Evolutionary conservation across 805 yeast genomes (phyloP).

Genomic region (Cyberlindnera veronae): DNA sequence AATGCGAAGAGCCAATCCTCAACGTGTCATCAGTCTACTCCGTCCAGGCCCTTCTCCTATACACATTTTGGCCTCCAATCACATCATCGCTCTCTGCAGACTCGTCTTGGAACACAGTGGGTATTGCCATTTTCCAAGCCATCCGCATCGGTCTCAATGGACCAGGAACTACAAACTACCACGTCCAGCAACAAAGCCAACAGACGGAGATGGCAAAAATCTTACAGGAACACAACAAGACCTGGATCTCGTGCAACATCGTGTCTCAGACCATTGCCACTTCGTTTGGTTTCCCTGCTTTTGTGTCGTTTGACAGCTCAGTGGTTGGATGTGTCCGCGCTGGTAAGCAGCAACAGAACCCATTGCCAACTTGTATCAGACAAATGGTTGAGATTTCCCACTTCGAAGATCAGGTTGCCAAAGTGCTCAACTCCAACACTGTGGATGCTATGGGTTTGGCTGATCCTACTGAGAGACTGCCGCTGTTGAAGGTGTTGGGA

Average conservation of each 20-base stretch:
- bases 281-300: slow-evolving; percentile 92
- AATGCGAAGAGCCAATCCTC: slow-evolving; percentile 73
- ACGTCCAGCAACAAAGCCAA: slow-evolving; percentile 37
- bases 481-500: slow-evolving; percentile 66
- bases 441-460: slow-evolving; percentile 63
- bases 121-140: slow-evolving; percentile 90
- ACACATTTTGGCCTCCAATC: slow-evolving; percentile 94
- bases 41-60: slow-evolving; percentile 86
- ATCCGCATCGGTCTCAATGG: slow-evolving; percentile 87
- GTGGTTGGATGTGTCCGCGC: slow-evolving; percentile 52
- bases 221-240: slow-evolving; percentile 73
- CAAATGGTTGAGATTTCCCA: slow-evolving; percentile 81
- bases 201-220: slow-evolving; percentile 27
- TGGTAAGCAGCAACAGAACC: slow-evolving; percentile 34
- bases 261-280: slow-evolving; percentile 89
- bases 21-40: slow-evolving; percentile 91
- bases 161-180: slow-evolving; percentile 52
- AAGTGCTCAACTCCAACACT: slow-evolving; percentile 68
- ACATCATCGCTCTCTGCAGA: slow-evolving; percentile 94
- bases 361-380: slow-evolving; percentile 39
- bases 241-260: slow-evolving; percentile 93
- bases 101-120: slow-evolving; percentile 92
- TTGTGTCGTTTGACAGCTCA: slow-evolving; percentile 77
- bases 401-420: slow-evolving; percentile 82
- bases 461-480: slow-evolving; percentile 66